Conservation (phyloP, 495 filamentous ascomycete genomes). For the Penicillium tannophilum region DNA sequence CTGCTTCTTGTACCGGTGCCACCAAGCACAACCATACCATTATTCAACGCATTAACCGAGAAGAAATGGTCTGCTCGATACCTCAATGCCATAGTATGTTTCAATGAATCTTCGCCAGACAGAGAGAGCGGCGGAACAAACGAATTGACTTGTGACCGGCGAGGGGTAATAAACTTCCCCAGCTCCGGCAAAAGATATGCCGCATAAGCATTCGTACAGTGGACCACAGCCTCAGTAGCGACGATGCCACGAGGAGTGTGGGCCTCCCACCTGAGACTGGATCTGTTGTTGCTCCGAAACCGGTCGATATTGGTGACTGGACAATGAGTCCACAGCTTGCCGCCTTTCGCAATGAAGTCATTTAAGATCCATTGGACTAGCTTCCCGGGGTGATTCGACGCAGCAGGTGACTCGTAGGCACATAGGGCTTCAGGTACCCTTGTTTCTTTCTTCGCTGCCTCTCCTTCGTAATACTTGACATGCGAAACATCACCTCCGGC, state of each 20-base stretch:
- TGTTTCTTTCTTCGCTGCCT: constrained; percentile 11
- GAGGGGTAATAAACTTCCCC: constrained; percentile 6
- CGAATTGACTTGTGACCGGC: constrained; percentile 13
- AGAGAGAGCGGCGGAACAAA: constrained; percentile 12
- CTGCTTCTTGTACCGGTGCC: constrained; percentile 12
- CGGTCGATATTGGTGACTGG: constrained; percentile 6
- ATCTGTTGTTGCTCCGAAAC: background rate
- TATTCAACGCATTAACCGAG: constrained; percentile 15
- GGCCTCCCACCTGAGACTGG: constrained; percentile 9
- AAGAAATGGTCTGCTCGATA: constrained; percentile 12
- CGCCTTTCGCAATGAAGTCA: constrained; percentile 14
- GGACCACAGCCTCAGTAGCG: constrained; percentile 10
- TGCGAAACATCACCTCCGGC: constrained; percentile 14
- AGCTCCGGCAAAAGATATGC: constrained; percentile 13
- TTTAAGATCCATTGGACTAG: constrained; percentile 20
- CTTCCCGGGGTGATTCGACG: constrained; percentile 17
- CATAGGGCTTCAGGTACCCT: background rate
- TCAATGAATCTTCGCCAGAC: constrained; percentile 3
- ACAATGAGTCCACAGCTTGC: constrained; percentile 18
- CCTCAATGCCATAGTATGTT: constrained; percentile 15
- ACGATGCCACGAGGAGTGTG: constrained; percentile 14
- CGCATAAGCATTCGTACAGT: constrained; percentile 19
- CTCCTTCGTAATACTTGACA: constrained; percentile 11
- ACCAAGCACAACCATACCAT: constrained; percentile 15
- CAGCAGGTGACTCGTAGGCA: constrained; percentile 17